Evolutionary conservation across 116 monocot species (phyloP).

Genomic region (Iris pallida): DNA sequence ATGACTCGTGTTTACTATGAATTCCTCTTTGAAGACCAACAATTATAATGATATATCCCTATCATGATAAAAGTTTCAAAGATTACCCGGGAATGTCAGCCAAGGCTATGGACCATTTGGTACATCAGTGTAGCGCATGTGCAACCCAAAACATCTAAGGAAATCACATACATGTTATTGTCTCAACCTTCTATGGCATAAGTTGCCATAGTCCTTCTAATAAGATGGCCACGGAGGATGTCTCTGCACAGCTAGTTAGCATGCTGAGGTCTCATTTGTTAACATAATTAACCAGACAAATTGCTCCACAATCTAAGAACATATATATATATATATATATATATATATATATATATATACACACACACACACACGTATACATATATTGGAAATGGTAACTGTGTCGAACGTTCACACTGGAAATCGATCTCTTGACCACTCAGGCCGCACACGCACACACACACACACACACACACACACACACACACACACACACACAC

Average conservation of each 20-base stretch:
- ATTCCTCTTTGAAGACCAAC: background rate
- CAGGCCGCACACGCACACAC: too few relatives aligned
- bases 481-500: too few relatives aligned
- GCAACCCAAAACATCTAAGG: conserved; percentile 22
- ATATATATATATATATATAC: too few relatives aligned
- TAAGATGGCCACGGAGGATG: conserved; percentile 4
- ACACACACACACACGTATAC: too few relatives aligned
- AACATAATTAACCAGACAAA: conserved; percentile 35
- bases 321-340: too few relatives aligned
- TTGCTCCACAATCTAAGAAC: conserved; percentile 27
- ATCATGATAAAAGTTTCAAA: conserved; percentile 2
- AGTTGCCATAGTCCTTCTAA: conserved; percentile 5
- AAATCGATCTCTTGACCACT: too few relatives aligned
- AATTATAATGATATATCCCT: background rate
- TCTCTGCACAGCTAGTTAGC: conserved; percentile 28
- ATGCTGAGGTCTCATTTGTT: conserved; percentile 27
- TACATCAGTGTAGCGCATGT: conserved; percentile 5
- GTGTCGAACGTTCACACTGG: too few relatives aligned
- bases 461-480: too few relatives aligned
- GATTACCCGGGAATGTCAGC: conserved; percentile 1
- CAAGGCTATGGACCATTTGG: background rate
- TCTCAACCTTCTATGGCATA: conserved; percentile 13
- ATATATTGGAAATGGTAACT: too few relatives aligned
- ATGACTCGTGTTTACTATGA: background rate
- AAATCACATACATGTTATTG: conserved; percentile 26